Percentiles rank a stretch among this genome's conserved stretches.
phyloP scores from a whole-genome alignment of 306 rosid species.

The Sindora glabra region DNA sequence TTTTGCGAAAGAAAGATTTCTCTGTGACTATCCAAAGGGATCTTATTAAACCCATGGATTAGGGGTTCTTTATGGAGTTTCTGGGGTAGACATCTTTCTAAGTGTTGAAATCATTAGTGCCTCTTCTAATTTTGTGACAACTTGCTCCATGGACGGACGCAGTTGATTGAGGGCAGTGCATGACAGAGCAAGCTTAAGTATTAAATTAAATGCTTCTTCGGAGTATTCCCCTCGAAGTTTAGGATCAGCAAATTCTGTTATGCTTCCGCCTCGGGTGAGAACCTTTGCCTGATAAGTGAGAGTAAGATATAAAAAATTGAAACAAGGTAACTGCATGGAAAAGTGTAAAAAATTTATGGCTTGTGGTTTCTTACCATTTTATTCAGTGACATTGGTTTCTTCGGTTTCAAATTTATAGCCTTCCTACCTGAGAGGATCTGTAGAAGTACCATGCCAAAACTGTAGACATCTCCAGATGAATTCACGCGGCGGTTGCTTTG shows the following conservation, averaged over 20 bases:
- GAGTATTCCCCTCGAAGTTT: constrained; percentile 32
- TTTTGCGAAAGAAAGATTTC: not conserved
- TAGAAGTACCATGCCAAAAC: constrained; percentile 57
- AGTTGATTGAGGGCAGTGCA: constrained; percentile 29
- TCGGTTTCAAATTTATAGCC: constrained; percentile 43
- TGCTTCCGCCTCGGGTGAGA: constrained; percentile 16
- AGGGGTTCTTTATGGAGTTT: constrained; percentile 7
- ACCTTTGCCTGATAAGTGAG: constrained; percentile 21
- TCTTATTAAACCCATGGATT: not conserved
- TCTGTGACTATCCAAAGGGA: not conserved
- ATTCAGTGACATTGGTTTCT: constrained; percentile 41
- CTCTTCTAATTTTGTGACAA: constrained; percentile 27
- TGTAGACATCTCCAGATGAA: constrained; percentile 52
- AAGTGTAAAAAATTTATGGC: not conserved
- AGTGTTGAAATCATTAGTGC: constrained; percentile 21
- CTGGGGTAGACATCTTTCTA: constrained; percentile 14
- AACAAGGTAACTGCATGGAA: not conserved
- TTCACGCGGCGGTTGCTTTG: constrained; percentile 41
- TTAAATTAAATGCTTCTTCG: constrained; percentile 29
- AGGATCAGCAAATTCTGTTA: constrained; percentile 28
- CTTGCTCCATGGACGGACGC: constrained; percentile 33
- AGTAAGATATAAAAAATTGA: constrained; percentile 6
- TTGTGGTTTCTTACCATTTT: constrained; percentile 37
- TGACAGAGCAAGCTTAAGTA: constrained; percentile 33
- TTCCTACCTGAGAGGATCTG: constrained; percentile 62